Evolutionary conservation across 2,329 filamentous ascomycete genomes (phyloP).

Genomic region (Trichoderma oligosporum): DNA sequence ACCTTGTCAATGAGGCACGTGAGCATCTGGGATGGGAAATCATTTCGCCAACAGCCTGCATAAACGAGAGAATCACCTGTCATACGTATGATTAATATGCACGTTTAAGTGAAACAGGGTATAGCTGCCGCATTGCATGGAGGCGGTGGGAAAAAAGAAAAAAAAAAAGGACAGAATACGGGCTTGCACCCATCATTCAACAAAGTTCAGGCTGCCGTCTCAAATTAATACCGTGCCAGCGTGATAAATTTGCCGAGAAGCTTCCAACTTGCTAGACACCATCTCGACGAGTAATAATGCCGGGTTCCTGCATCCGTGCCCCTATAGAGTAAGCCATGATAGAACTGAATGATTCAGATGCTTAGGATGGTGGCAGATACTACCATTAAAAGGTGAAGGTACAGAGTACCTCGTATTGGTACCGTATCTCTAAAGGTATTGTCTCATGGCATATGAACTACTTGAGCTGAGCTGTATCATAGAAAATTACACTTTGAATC

Average conservation of each 20-base stretch:
- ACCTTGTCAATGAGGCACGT: neutral
- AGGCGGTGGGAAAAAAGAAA: slow-evolving; percentile 1
- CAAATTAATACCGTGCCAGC: neutral
- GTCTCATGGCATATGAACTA: no score
- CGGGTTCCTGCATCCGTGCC: slow-evolving; percentile 11
- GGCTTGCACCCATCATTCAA: no score
- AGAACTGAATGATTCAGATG: neutral
- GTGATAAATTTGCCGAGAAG: neutral
- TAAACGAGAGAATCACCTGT: slow-evolving; percentile 16
- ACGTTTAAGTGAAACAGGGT: neutral
- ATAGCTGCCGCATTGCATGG: neutral
- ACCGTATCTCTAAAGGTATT: no score
- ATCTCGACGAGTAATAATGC: neutral
- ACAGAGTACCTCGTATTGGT: no score
- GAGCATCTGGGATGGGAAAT: slow-evolving; percentile 11
- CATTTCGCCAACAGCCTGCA: slow-evolving; percentile 13
- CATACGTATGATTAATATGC: slow-evolving; percentile 5
- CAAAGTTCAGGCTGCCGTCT: slow-evolving; percentile 17
- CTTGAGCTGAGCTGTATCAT: no score
- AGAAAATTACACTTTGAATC: no score
- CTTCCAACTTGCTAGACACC: neutral
- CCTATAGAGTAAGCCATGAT: neutral
- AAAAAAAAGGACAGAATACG: no score
- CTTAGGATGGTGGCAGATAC: neutral
- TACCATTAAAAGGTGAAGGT: no score